Conservation (phyloP, 164 flowering plant species). For the Brasenia schreberi region DNA sequence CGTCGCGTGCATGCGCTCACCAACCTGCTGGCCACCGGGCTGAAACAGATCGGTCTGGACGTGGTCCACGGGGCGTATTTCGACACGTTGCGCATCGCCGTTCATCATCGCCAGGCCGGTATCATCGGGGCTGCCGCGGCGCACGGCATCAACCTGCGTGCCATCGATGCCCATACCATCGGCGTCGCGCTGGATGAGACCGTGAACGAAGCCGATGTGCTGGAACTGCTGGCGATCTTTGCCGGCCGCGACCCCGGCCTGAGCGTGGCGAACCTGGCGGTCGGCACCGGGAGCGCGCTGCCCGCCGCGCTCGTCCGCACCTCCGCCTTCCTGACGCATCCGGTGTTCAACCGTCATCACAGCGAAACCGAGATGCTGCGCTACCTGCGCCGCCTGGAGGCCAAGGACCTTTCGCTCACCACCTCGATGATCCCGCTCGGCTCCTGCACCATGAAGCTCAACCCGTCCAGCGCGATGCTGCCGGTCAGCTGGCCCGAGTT, state of each 20-base stretch:
- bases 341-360: conserved; percentile 21
- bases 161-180: conserved; percentile 63
- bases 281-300: conserved; percentile 89
- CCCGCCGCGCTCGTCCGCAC: neutral
- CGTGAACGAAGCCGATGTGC: neutral
- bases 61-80: neutral
- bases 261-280: too few relatives aligned
- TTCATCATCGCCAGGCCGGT: conserved; percentile 49
- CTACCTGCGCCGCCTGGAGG: conserved; percentile 57
- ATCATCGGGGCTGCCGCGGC: conserved; percentile 13
- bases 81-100: neutral
- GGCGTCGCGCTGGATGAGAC: neutral
- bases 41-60: neutral
- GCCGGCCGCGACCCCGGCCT: too few relatives aligned
- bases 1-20: conserved; percentile 73
- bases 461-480: conserved; percentile 96
- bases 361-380: conserved; percentile 97
- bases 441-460: conserved; percentile 96
- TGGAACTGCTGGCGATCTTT: too few relatives aligned
- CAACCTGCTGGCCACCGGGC: conserved; percentile 10
- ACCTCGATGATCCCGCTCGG: conserved; percentile 99
- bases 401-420: conserved; percentile 91
- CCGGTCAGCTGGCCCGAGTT: conserved; percentile 89
- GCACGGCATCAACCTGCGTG: conserved; percentile 8
- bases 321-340: neutral